These are phyloP conservation scores for Phytophthora melonis DNA, from an alignment of 352 stramenopile species.

Conservation along the genomic window DNA sequence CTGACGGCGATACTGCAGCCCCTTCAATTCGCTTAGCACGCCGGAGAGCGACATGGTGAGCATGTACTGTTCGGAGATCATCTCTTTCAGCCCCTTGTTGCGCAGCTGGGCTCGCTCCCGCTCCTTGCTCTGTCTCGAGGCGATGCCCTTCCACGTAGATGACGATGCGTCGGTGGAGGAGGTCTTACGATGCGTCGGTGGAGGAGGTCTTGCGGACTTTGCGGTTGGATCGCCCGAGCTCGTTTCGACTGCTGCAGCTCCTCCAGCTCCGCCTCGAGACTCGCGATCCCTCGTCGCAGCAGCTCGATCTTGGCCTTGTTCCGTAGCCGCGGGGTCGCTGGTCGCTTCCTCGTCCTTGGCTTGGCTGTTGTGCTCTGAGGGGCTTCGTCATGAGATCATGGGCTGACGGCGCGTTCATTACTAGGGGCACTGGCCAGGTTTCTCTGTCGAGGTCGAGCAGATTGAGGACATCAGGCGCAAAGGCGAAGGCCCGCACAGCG, in stretches of 20 bases:
- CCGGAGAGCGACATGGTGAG: constrained; percentile 19
- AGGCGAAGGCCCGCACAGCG: constrained; percentile 8
- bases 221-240: neutral
- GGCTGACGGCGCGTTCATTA: neutral
- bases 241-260: constrained; percentile 11
- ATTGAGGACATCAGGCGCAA: constrained; percentile 23
- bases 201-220: too few species aligned
- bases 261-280: constrained; percentile 27
- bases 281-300: constrained; percentile 25
- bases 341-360: constrained; percentile 4
- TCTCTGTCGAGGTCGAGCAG: constrained; percentile 26
- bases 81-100: constrained; percentile 30
- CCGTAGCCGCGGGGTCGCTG: constrained; percentile 14
- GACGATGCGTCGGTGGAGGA: neutral
- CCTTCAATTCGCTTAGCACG: constrained; percentile 23
- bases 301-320: constrained; percentile 43
- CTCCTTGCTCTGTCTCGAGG: constrained; percentile 24
- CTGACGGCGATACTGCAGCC: neutral
- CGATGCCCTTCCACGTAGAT: constrained; percentile 27
- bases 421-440: neutral
- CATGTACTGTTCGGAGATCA: constrained; percentile 24
- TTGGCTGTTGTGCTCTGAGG: neutral
- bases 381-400: neutral
- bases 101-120: constrained; percentile 18
- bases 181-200: neutral